Base-by-base conservation (phyloP, 257 asterid genomes). In the Przewalskia tangutica region DNA sequence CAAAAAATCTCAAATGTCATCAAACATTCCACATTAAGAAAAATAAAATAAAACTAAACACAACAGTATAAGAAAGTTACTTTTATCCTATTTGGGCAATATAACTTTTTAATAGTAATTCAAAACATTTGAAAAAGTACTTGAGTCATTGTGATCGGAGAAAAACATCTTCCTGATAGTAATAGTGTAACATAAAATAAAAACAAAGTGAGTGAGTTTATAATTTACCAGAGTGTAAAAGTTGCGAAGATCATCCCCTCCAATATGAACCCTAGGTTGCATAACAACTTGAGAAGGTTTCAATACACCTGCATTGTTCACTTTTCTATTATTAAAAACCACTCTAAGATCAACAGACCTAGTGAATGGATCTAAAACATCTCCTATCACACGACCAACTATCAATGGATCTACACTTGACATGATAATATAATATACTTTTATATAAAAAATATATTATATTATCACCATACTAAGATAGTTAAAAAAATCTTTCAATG, bases 261-360 rank as follows among this genome's bases (percentile, higher is more conserved):
- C 98, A 60, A 93, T 83, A 12, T 93, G 92, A 84, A 92, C 93
- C 89, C 92, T 84, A 40, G 98, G 98, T 40, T 85, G 96, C 87
- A 81, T 88, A 42, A 86, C 77, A 42, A 91, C 40, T 23, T 92
- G 97, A 55, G 97, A 93, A 0, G 98, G 98, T 80, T 87, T 84
- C 5, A 92, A 86, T 58, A 85, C 93, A 42, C 90, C 85, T 1
- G 96, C 96, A 81, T 93, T 93, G 16, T 6, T 87, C 1, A 91
- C 90, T 7, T 88, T 96, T 8, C 90, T 80, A 79, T 44, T 82
- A 36, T 53, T 81, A 73, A 89, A 89, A 27, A 10, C 27, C 5
- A 92, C 92, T 42, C 91, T 80, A 5, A 93, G 88, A 7, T 71
- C 84, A 2, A 91, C 83, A 18, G 93, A 85, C 81, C 89, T 68